These are phyloP conservation scores for Aspergillus aculeatus DNA, from an alignment of 2,329 filamentous ascomycete genomes.

Conservation along the genomic window DNA sequence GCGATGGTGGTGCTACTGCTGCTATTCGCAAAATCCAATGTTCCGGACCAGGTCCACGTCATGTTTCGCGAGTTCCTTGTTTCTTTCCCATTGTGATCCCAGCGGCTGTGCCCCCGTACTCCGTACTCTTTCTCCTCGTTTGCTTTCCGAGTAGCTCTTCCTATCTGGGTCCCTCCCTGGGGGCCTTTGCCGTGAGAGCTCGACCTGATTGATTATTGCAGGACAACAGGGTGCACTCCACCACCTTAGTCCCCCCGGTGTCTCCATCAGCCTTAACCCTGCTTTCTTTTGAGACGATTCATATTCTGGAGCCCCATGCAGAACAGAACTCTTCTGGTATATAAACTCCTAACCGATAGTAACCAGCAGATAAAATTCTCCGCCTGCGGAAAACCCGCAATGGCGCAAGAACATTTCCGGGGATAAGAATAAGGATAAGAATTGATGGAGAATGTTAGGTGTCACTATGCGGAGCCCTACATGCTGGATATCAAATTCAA, in stretches of 20 bases:
- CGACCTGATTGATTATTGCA: not conserved
- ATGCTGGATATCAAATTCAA: not conserved
- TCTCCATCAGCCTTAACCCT: not conserved
- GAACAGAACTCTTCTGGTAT: not conserved
- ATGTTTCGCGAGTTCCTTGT: constrained; percentile 6
- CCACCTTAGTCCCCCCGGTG: not conserved
- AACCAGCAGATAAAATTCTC: not conserved
- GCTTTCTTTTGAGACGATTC: not conserved
- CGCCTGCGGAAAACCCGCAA: not conserved
- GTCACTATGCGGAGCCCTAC: constrained; percentile 3
- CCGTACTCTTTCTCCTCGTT: not conserved
- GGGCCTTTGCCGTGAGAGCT: not conserved
- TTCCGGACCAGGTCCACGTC: constrained; percentile 9
- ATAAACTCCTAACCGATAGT: not conserved
- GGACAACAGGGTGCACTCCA: not conserved
- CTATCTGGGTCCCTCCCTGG: not conserved
- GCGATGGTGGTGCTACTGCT: not conserved
- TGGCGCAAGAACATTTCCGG: not conserved
- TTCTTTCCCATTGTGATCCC: constrained; percentile 3
- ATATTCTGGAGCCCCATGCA: not conserved
- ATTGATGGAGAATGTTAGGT: constrained; percentile 1
- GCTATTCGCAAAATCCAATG: constrained; percentile 1
- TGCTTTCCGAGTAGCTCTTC: not conserved
- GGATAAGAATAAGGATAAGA: not conserved
- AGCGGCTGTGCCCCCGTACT: not conserved